Evolutionary conservation across 2,329 filamentous ascomycete genomes (phyloP).

Genomic region (Aschersonia sp.): DNA sequence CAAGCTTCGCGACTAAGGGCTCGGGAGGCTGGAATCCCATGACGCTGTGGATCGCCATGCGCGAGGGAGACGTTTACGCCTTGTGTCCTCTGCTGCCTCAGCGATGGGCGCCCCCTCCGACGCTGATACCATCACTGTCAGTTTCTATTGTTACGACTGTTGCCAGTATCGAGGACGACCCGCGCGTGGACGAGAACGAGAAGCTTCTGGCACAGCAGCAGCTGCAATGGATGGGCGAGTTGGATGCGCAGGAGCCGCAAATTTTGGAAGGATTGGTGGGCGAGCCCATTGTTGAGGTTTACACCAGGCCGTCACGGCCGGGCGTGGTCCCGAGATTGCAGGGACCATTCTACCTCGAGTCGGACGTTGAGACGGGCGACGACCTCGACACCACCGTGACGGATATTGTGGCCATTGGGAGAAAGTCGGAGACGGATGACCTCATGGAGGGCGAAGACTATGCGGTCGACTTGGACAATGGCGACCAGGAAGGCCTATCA

Average conservation of each 20-base stretch:
- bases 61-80: constrained; percentile 82
- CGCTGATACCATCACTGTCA: constrained; percentile 67
- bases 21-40: constrained; percentile 86
- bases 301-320: constrained; percentile 39
- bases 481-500: constrained; percentile 44
- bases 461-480: constrained; percentile 40
- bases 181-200: constrained; percentile 32
- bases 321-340: constrained; percentile 45
- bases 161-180: constrained; percentile 45
- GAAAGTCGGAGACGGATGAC: constrained; percentile 44
- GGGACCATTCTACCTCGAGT: constrained; percentile 43
- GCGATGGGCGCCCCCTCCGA: constrained; percentile 67
- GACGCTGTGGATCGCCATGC: constrained; percentile 96
- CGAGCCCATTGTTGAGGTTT: constrained; percentile 39
- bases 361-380: constrained; percentile 40
- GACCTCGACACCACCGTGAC: constrained; percentile 41
- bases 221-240: constrained; percentile 51
- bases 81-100: constrained; percentile 79
- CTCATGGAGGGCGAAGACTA: constrained; percentile 51
- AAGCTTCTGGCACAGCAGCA: constrained; percentile 49
- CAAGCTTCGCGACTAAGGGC: constrained; percentile 55
- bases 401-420: constrained; percentile 48
- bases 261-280: constrained; percentile 33
- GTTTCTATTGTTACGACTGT: constrained; percentile 68
- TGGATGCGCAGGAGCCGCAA: constrained; percentile 47